Conservation (phyloP, 208 protist species). For the Angomonas deanei region DNA sequence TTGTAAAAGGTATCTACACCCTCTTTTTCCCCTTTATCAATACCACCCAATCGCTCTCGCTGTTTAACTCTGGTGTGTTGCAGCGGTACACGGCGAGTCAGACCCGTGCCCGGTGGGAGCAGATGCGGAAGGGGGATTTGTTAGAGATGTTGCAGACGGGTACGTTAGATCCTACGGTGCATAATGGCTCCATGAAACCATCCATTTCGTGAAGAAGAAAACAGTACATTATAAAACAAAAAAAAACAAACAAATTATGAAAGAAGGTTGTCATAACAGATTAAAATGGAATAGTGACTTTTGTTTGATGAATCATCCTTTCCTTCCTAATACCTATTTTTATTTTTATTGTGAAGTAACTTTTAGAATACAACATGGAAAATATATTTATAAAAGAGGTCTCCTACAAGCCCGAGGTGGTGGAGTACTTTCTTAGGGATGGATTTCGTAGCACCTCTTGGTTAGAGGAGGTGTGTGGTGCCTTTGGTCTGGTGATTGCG, state of each 20-base stretch:
- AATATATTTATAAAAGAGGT: neutral
- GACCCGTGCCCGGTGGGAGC: constrained; percentile 25
- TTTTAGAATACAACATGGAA: neutral
- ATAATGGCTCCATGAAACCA: no score
- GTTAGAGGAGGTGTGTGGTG: neutral
- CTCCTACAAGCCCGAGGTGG: neutral
- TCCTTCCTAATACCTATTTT: neutral
- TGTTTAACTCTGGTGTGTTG: constrained; percentile 77
- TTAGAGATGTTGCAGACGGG: constrained; percentile 68
- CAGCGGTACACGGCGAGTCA: constrained; percentile 36
- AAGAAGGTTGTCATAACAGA: no score
- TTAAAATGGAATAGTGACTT: no score
- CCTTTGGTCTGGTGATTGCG: neutral
- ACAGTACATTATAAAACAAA: neutral
- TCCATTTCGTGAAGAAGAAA: neutral
- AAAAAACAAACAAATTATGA: no score
- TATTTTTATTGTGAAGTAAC: neutral
- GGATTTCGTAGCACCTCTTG: neutral
- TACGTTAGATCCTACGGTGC: constrained; percentile 40
- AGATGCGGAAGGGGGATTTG: constrained; percentile 39
- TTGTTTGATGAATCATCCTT: no score
- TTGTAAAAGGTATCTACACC: constrained; percentile 81
- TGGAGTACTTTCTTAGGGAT: no score
- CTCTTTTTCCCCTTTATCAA: constrained; percentile 67
- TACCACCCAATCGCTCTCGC: constrained; percentile 68